Evolutionary conservation across 225 moss, liverwort and hornwort genomes (phyloP).

Genomic region (Anthoceros angustus): DNA sequence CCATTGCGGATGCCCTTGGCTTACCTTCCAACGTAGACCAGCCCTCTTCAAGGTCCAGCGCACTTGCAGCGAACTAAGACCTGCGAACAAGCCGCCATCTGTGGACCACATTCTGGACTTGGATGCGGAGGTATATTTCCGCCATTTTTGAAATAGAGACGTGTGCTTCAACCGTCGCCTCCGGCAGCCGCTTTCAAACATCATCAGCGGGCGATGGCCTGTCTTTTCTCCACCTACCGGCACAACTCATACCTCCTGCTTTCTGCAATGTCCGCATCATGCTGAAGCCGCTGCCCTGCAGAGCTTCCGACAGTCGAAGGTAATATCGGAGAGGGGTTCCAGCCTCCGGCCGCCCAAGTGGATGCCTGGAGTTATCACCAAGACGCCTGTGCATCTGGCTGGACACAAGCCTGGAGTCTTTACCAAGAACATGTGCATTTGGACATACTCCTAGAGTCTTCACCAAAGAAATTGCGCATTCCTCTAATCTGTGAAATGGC

Average conservation of each 20-base stretch:
- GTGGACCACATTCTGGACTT: background rate
- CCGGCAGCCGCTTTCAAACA: background rate
- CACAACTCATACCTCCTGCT: too few relatives aligned
- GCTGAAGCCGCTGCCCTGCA: too few relatives aligned
- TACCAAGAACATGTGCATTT: too few relatives aligned
- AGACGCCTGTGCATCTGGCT: background rate
- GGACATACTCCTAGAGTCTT: background rate
- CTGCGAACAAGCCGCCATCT: background rate
- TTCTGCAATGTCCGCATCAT: background rate
- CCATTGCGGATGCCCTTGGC: slow-evolving; percentile 75
- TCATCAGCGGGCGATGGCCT: background rate
- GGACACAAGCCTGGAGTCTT: background rate
- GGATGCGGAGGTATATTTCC: background rate
- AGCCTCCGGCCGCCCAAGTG: background rate
- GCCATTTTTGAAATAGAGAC: background rate
- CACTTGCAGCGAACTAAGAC: background rate
- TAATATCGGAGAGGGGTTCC: background rate
- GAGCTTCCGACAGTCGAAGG: background rate
- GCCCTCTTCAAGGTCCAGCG: background rate
- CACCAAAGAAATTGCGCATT: background rate
- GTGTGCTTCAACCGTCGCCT: background rate
- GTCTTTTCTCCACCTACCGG: background rate
- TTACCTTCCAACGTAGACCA: slow-evolving; percentile 17
- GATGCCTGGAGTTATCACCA: background rate
- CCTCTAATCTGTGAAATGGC: background rate